These are phyloP conservation scores for Phytophthora brassicae DNA, from an alignment of 352 stramenopile genomes.

Conservation along the genomic window DNA sequence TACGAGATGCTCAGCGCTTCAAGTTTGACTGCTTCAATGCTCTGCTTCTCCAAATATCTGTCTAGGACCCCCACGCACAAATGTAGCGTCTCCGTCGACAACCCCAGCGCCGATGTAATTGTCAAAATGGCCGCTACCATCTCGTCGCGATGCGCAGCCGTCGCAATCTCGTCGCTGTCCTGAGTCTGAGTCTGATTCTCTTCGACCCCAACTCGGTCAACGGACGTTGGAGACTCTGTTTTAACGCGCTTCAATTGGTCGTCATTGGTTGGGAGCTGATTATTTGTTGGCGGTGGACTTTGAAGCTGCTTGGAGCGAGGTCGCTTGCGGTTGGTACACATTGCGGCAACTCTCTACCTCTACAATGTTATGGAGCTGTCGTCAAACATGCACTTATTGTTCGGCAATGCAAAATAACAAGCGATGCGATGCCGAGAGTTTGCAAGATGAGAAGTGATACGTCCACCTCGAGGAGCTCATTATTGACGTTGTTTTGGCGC, in stretches of 20 bases:
- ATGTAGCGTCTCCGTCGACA: constrained; percentile 63
- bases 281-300: constrained; percentile 13
- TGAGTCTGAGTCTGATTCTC: constrained; percentile 16
- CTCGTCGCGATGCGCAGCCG: constrained; percentile 52
- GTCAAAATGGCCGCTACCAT: constrained; percentile 68
- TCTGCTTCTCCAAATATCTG: constrained; percentile 38
- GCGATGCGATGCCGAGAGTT: constrained; percentile 1
- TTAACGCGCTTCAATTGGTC: constrained; percentile 23
- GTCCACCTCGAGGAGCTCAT: constrained; percentile 11
- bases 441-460: constrained; percentile 43
- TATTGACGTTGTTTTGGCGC: constrained; percentile 34
- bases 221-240: constrained; percentile 24
- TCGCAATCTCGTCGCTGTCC: constrained; percentile 26
- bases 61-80: constrained; percentile 61
- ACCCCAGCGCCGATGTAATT: constrained; percentile 58
- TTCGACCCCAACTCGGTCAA: constrained; percentile 10
- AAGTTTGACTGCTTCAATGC: constrained; percentile 30
- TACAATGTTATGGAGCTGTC: neutral
- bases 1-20: constrained; percentile 69
- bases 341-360: constrained; percentile 1
- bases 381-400: constrained; percentile 10
- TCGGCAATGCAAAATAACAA: neutral
- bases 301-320: constrained; percentile 14
- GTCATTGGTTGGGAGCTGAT: constrained; percentile 17
- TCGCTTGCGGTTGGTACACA: constrained; percentile 36